Evolutionary conservation across 23 red algal genomes (phyloP).

Genomic region (Gracilaria gracilis): DNA sequence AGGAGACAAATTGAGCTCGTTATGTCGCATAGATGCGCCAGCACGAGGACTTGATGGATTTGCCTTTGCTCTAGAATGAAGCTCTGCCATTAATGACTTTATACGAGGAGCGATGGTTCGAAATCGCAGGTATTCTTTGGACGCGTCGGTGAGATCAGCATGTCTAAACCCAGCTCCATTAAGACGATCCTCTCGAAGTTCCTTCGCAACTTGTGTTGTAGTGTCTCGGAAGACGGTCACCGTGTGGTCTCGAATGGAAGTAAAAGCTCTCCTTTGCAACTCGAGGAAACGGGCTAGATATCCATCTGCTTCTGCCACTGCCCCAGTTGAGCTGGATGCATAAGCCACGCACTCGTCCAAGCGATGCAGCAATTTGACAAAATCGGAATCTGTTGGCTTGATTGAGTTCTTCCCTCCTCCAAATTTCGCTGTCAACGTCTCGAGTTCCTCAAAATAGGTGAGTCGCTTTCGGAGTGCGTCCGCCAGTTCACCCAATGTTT

Average conservation of each 20-base stretch:
- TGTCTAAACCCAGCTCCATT: constrained; percentile 67
- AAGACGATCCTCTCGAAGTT: constrained; percentile 53
- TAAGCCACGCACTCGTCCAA: constrained; percentile 92
- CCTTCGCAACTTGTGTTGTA: constrained; percentile 58
- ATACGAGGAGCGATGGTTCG: constrained; percentile 77
- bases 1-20: background rate
- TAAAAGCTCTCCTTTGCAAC: constrained; percentile 78
- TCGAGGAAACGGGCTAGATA: constrained; percentile 86
- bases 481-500: constrained; percentile 74
- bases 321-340: constrained; percentile 68
- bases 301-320: constrained; percentile 87
- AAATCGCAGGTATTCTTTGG: constrained; percentile 82
- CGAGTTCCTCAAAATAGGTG: constrained; percentile 90
- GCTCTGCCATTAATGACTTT: constrained; percentile 79
- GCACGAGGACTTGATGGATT: constrained; percentile 8
- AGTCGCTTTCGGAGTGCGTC: constrained; percentile 83
- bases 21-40: background rate
- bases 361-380: constrained; percentile 80
- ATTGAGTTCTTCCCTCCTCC: constrained; percentile 66
- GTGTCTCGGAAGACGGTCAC: constrained; percentile 58
- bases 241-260: constrained; percentile 72
- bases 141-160: constrained; percentile 84
- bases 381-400: constrained; percentile 68
- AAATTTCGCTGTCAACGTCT: constrained; percentile 72
- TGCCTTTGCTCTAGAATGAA: constrained; percentile 50